Percentiles rank a stretch among this genome's conserved stretches.
These are phyloP conservation scores for Aspergillus hiratsukae DNA, from an alignment of 2,329 filamentous ascomycete species.

Conservation along the genomic window DNA sequence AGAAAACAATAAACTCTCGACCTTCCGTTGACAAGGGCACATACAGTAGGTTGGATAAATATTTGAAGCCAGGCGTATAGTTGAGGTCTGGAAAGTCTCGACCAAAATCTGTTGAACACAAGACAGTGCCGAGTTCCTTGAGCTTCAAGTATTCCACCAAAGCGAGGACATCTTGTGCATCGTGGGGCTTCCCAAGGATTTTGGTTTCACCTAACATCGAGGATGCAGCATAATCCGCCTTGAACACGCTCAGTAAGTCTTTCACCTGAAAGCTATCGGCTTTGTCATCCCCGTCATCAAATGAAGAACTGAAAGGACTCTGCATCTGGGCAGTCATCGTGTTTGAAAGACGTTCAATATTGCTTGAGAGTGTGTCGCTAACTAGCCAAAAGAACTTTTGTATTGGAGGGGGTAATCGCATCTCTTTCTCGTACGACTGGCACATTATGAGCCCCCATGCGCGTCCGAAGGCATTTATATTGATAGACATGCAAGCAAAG, in stretches of 20 bases:
- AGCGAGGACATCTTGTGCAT: slow-evolving; percentile 77
- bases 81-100: slow-evolving; percentile 75
- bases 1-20: slow-evolving; percentile 84
- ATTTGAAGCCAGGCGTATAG: slow-evolving; percentile 73
- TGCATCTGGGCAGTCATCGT: slow-evolving; percentile 77
- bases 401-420: slow-evolving; percentile 89
- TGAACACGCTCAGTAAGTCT: slow-evolving; percentile 75
- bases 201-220: slow-evolving; percentile 89
- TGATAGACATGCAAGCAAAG: slow-evolving; percentile 91
- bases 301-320: slow-evolving; percentile 87
- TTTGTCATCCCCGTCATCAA: slow-evolving; percentile 74
- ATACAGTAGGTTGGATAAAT: slow-evolving; percentile 73
- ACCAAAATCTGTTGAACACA: slow-evolving; percentile 70
- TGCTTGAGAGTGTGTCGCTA: slow-evolving; percentile 78
- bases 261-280: slow-evolving; percentile 89
- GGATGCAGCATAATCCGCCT: slow-evolving; percentile 79
- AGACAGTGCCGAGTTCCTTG: slow-evolving; percentile 67
- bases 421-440: slow-evolving; percentile 78
- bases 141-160: slow-evolving; percentile 81
- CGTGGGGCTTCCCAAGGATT: slow-evolving; percentile 67
- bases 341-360: slow-evolving; percentile 83
- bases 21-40: slow-evolving; percentile 74
- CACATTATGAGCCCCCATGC: slow-evolving; percentile 87
- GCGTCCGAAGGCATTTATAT: slow-evolving; percentile 78
- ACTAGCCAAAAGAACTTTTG: slow-evolving; percentile 87